Evolutionary conservation across 768 basidiomycete genomes (phyloP).

Genomic region (Lactarius tabidus): DNA sequence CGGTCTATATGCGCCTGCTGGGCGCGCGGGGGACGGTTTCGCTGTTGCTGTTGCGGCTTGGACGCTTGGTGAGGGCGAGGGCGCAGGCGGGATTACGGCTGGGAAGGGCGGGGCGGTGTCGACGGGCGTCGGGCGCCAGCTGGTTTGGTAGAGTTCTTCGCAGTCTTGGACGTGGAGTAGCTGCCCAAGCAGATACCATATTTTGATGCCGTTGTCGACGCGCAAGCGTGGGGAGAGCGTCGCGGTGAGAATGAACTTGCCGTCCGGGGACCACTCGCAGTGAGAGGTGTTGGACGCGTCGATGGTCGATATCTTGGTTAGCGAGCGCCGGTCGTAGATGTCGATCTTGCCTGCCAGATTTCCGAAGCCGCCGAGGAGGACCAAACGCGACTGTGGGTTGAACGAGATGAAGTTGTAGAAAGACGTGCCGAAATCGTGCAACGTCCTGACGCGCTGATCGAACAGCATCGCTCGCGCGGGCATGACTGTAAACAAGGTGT

Average conservation of each 20-base stretch:
- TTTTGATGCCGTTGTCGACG: conserved; percentile 96
- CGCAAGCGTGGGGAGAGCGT: conserved; percentile 93
- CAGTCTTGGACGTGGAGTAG: conserved; percentile 78
- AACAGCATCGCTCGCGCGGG: conserved; percentile 92
- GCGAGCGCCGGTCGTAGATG: conserved; percentile 82
- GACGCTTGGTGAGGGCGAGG: conserved; percentile 59
- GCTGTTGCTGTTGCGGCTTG: conserved; percentile 43
- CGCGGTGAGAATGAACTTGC: conserved; percentile 88
- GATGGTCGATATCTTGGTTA: conserved; percentile 71
- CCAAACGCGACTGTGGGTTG: conserved; percentile 87
- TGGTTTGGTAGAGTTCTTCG: conserved; percentile 88
- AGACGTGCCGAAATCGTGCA: conserved; percentile 87
- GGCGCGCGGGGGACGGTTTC: conserved; percentile 56
- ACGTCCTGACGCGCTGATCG: conserved; percentile 80
- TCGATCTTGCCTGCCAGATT: conserved; percentile 95
- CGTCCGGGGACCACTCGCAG: conserved; percentile 95
- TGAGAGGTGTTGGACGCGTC: conserved; percentile 91
- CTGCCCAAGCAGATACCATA: conserved; percentile 89
- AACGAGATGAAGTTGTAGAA: conserved; percentile 92
- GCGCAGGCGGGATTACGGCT: conserved; percentile 59
- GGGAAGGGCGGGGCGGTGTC: conserved; percentile 68
- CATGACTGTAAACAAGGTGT: conserved; percentile 58
- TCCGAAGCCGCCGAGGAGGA: conserved; percentile 92
- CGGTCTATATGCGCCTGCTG: conserved; percentile 87
- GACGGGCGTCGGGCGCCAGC: conserved; percentile 74